Evolutionary conservation across 1,284 basidiomycete species (phyloP).

Genomic region (Volvariella volvacea): DNA sequence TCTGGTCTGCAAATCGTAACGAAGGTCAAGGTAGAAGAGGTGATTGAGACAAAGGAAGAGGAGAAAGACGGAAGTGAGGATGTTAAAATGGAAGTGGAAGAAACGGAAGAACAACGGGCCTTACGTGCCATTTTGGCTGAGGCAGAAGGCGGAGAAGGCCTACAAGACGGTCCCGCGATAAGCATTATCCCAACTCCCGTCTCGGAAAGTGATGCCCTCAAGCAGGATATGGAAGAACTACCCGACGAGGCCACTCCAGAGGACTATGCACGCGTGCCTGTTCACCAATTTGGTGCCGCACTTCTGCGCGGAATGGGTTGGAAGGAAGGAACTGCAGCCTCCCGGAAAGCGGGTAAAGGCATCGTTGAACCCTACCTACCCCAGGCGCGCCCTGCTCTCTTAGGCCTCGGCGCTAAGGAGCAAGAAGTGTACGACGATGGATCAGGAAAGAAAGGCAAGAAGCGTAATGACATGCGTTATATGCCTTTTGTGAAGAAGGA

Average conservation of each 20-base stretch:
- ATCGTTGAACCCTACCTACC: conserved; percentile 77
- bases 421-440: conserved; percentile 62
- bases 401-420: conserved; percentile 91
- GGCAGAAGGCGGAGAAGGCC: conserved; percentile 29
- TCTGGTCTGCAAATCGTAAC: conserved; percentile 51
- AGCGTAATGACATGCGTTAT: conserved; percentile 63
- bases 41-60: conserved; percentile 15
- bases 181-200: conserved; percentile 52
- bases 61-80: conserved; percentile 16
- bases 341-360: conserved; percentile 48
- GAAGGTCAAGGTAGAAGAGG: conserved; percentile 18
- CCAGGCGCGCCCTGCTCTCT: conserved; percentile 69
- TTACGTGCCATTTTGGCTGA: conserved; percentile 65
- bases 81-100: conserved; percentile 30
- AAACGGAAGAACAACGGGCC: conserved; percentile 67
- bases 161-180: conserved; percentile 28
- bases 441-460: conserved; percentile 34
- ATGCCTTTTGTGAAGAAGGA: conserved; percentile 69
- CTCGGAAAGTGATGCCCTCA: conserved; percentile 75
- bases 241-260: conserved; percentile 74
- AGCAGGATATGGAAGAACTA: conserved; percentile 72
- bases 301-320: conserved; percentile 96
- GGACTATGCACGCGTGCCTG: conserved; percentile 88
- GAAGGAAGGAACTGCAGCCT: conserved; percentile 76
- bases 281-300: conserved; percentile 91